These are phyloP conservation scores for Cercospora canescens DNA, from an alignment of 2,329 filamentous ascomycete genomes.

Conservation along the genomic window DNA sequence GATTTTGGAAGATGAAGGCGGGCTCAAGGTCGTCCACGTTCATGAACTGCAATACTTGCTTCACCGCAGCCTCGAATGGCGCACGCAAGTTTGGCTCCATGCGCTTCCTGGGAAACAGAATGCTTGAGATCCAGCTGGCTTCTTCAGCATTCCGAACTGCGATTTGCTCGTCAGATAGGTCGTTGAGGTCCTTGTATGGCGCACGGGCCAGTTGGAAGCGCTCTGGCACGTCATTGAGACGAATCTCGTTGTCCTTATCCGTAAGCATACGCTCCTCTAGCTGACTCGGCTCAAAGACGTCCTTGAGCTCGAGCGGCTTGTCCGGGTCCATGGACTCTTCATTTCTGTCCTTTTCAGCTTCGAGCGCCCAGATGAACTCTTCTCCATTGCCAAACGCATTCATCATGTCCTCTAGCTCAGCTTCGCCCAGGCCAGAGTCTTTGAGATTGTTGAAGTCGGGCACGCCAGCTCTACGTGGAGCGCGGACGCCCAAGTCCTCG, in stretches of 20 bases:
- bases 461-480: conserved; percentile 70
- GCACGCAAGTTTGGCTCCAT: conserved; percentile 70
- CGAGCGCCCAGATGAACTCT: conserved; percentile 93
- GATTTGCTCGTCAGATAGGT: conserved; percentile 76
- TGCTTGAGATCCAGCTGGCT: conserved; percentile 84
- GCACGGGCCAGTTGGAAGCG: conserved; percentile 90
- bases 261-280: conserved; percentile 92
- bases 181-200: conserved; percentile 73
- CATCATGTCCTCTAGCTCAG: conserved; percentile 92
- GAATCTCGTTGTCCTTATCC: conserved; percentile 90
- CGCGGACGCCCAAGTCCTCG: conserved; percentile 86
- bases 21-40: conserved; percentile 93
- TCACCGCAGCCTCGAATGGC: conserved; percentile 84
- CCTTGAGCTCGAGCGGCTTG: conserved; percentile 87
- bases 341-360: conserved; percentile 79
- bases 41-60: conserved; percentile 92
- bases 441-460: conserved; percentile 70
- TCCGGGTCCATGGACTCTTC: conserved; percentile 77
- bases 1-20: conserved; percentile 96
- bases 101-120: conserved; percentile 82
- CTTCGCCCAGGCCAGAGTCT: conserved; percentile 74
- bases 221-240: conserved; percentile 85
- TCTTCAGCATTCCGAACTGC: conserved; percentile 69
- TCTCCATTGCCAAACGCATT: conserved; percentile 93
- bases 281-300: conserved; percentile 97